These are phyloP conservation scores for Tylopilus balloui DNA, from an alignment of 768 basidiomycete genomes.

Conservation along the genomic window DNA sequence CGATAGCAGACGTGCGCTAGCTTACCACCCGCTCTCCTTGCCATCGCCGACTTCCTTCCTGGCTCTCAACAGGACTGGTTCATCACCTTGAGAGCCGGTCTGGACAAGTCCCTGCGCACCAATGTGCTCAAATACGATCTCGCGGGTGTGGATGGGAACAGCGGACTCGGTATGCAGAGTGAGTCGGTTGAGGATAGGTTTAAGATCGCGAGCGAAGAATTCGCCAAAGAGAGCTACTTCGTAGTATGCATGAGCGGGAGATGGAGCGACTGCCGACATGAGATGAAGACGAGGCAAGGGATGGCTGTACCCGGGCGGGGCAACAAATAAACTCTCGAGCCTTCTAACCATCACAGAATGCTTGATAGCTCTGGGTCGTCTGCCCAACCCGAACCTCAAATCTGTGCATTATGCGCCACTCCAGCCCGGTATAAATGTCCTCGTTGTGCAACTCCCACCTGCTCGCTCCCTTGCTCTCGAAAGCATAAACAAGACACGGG, in stretches of 20 bases:
- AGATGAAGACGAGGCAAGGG: not conserved
- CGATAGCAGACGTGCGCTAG: constrained; percentile 3
- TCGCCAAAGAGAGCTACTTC: constrained; percentile 82
- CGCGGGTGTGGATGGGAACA: constrained; percentile 65
- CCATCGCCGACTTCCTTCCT: constrained; percentile 65
- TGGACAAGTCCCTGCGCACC: constrained; percentile 64
- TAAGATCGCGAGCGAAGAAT: constrained; percentile 73
- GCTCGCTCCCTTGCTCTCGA: constrained; percentile 65
- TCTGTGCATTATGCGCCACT: constrained; percentile 50
- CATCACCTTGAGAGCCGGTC: constrained; percentile 40
- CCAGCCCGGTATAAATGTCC: constrained; percentile 75
- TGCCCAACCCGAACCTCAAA: constrained; percentile 18
- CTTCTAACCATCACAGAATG: constrained; percentile 6
- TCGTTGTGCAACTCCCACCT: constrained; percentile 64
- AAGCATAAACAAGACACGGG: constrained; percentile 58
- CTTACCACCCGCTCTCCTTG: constrained; percentile 58
- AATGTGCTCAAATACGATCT: constrained; percentile 78
- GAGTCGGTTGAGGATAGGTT: constrained; percentile 73
- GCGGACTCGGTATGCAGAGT: constrained; percentile 80
- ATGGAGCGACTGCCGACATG: constrained; percentile 23
- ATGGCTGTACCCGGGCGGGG: not conserved
- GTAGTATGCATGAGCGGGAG: constrained; percentile 60
- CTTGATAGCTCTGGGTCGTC: constrained; percentile 12
- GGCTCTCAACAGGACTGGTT: constrained; percentile 67
- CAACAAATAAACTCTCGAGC: not conserved